Evolutionary conservation across 2,329 filamentous ascomycete species (phyloP), one percentile per base, ranked within the genome.

Genomic region (Trichocomaceae sp.): DNA sequence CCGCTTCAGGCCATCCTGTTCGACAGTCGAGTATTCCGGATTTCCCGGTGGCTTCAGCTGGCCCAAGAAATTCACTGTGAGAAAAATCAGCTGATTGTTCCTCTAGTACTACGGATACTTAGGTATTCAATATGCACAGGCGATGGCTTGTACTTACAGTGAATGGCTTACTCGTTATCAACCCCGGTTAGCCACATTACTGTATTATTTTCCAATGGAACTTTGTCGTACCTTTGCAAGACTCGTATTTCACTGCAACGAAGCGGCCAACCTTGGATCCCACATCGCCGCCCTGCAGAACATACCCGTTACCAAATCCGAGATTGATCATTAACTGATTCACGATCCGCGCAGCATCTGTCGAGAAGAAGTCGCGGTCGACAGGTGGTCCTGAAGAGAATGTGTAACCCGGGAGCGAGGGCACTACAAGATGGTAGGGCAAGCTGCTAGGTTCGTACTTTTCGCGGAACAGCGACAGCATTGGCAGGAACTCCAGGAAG

Each of bases 201-300:
- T 29, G 5, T 29, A 10, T 8, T 29, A 5, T 9, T 29, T 29
- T 6, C 8, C 26, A 29, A 26, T 26, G 2, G 26, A 10, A 29
- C 26, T 29, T 29, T 10, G 5, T 29, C 26, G 54, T 37, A 31
- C 73, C 79, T 64, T 77, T 80, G 64, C 78, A 82, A 46, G 74
- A 72, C 4, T 29, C 62, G 47, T 75, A 73, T 1, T 63, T 65
- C 0, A 66, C 68, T 3, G 72, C 74, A 45, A 83, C 62, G 0
- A 72, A 58, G 12, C 78, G 66, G 0, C 73, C 66, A 4, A 82
- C 55, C 23, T 71, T 65, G 44, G 71, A 73, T 2, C 80, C 78
- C 1, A 84, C 69, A 59, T 85, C 82, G 3, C 82, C 82, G 9
- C 82, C 82, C 63, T 83, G 80, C 0, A 73, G 72, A 7, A 82